Evolutionary conservation across 441 rosid species (phyloP), one percentile per base, ranked within the genome.

Genomic region (Capsella rubella): DNA sequence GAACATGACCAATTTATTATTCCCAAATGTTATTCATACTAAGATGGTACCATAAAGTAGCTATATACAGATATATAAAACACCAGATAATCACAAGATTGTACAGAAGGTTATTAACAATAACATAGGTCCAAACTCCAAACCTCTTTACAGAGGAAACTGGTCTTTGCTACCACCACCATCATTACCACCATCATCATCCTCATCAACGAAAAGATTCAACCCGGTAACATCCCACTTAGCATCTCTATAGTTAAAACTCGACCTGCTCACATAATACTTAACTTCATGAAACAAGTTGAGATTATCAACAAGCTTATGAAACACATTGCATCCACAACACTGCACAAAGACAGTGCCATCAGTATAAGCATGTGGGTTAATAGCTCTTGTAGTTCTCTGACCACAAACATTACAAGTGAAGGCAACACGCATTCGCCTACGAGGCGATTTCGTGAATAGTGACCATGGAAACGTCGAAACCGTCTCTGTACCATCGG

Each of bases 311-410:
- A 92, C 97, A 52, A 92, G 87, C 88, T 92, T 95, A 81, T 95
- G 99, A 56, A 90, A 95, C 75, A 90, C 85, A 80, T 92, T 85
- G 85, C 97, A 95, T 52, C 97, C 97, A 57, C 99, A 95, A 37
- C 97, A 95, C 99, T 95, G 98, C 71, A 90, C 98, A 62, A 93
- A 89, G 58, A 93, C 95, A 4, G 98, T 93, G 32, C 95, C 95
- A 4, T 93, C 97, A 12, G 95, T 90, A 65, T 93, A 93, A 51
- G 98, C 98, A 31, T 90, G 97, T 1, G 92, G 84, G 72, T 93
- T 93, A 65, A 93, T 90, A 65, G 95, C 97, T 40, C 95, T 84
- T 46, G 92, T 93, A 21, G 97, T 93, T 78, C 97, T 88, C 73
- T 90, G 97, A 8, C 95, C 91, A 67, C 97, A 89, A 45, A 93